phyloP scores from a whole-genome alignment of 2,329 filamentous ascomycete species.

The Pseudogymnoascus sp. region DNA sequence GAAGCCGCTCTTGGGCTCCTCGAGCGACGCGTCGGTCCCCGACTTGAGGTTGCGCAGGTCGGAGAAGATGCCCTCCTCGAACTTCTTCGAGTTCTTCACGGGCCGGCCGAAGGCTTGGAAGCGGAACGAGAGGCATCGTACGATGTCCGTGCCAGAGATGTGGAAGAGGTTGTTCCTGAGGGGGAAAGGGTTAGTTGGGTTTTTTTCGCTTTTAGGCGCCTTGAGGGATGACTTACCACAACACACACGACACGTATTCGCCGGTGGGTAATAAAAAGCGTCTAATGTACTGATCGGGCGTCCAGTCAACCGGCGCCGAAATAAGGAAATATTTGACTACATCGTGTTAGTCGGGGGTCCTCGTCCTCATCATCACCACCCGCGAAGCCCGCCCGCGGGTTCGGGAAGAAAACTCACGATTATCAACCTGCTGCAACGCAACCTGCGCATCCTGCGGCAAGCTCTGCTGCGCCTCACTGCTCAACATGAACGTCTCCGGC shows the following conservation, averaged over 20 bases:
- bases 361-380: constrained; percentile 16
- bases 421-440: constrained; percentile 95
- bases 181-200: constrained; percentile 23
- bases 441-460: constrained; percentile 95
- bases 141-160: constrained; percentile 97
- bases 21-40: constrained; percentile 92
- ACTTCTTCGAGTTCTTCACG: constrained; percentile 99
- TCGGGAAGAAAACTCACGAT: constrained; percentile 79
- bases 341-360: constrained; percentile 17
- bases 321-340: constrained; percentile 99
- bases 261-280: constrained; percentile 92
- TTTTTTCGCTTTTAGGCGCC: constrained; percentile 8
- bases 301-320: constrained; percentile 96
- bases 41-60: constrained; percentile 97
- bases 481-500: constrained; percentile 98
- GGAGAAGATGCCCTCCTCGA: constrained; percentile 98
- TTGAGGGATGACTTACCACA: constrained; percentile 54
- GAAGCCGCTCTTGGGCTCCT: constrained; percentile 98
- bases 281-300: constrained; percentile 90
- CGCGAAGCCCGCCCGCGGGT: too few species aligned
- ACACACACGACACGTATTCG: constrained; percentile 96
- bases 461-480: constrained; percentile 91
- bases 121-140: constrained; percentile 92
- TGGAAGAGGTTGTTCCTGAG: constrained; percentile 94
- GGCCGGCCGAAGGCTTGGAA: constrained; percentile 98